Evolutionary conservation across 169 alveolate species (phyloP).

Genomic region (Eimeria necatrix): DNA sequence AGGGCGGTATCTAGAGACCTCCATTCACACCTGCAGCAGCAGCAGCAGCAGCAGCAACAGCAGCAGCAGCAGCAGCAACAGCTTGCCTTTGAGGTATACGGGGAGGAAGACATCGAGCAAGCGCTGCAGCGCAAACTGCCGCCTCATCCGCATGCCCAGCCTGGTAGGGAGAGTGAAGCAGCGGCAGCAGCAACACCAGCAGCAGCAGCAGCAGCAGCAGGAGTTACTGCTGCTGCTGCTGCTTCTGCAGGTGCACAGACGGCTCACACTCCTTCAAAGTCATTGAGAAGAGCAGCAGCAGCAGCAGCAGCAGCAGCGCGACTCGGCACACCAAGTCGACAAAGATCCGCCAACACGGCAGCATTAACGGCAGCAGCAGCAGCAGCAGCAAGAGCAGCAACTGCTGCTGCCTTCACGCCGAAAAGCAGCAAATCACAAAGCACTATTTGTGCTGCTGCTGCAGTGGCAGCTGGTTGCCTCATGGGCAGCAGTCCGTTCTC

Average conservation of each 20-base stretch:
- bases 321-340: neutral
- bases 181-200: slow-evolving; percentile 65
- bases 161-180: neutral
- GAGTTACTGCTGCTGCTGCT: neutral
- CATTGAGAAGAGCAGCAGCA: slow-evolving; percentile 33
- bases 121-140: slow-evolving; percentile 27
- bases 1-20: neutral
- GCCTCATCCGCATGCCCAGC: neutral
- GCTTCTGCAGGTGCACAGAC: neutral
- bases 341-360: neutral
- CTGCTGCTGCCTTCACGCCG: slow-evolving; percentile 13
- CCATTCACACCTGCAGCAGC: neutral
- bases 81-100: neutral
- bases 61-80: slow-evolving; percentile 14
- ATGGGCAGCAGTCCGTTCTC: slow-evolving; percentile 41
- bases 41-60: slow-evolving; percentile 31
- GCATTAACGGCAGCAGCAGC: slow-evolving; percentile 30
- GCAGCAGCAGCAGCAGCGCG: slow-evolving; percentile 70
- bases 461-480: slow-evolving; percentile 52
- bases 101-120: slow-evolving; percentile 49
- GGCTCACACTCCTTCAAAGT: slow-evolving; percentile 3
- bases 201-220: slow-evolving; percentile 30
- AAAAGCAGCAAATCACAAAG: slow-evolving; percentile 14
- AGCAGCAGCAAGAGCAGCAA: slow-evolving; percentile 8
- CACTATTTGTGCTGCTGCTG: slow-evolving; percentile 59